Evolutionary conservation across 2,329 filamentous ascomycete species (phyloP).

Genomic region (Fusarium redolens): DNA sequence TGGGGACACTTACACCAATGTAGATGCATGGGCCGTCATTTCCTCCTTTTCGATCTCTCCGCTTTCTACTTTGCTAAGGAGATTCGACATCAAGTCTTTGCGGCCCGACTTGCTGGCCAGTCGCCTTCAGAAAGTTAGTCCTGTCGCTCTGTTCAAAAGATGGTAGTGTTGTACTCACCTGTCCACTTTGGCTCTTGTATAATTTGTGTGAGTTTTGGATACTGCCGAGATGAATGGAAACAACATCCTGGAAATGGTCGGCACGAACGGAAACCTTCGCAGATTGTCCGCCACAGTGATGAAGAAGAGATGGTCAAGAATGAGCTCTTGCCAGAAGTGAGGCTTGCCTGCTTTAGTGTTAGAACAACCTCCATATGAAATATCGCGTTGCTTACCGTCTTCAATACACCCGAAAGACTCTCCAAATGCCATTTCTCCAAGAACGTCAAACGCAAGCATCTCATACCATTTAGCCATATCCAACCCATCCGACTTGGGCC

Average conservation of each 20-base stretch:
- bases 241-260: background rate
- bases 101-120: no score
- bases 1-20: no score
- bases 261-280: background rate
- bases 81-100: no score
- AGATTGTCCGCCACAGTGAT: background rate
- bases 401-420: no score
- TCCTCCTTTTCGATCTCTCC: no score
- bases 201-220: background rate
- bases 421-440: background rate
- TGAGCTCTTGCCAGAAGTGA: background rate
- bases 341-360: background rate
- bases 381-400: no score
- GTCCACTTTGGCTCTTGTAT: background rate
- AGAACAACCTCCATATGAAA: rapidly evolving
- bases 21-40: no score
- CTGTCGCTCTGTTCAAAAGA: no score
- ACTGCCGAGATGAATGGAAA: background rate
- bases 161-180: no score
- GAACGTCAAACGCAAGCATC: background rate
- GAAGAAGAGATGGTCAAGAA: background rate
- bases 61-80: no score
- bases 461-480: background rate
- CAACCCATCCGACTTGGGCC: background rate
- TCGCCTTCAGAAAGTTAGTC: background rate